Evolutionary conservation across 371 early-diverging fungal genomes (phyloP).

Genomic region (Synchytrium microbalum): DNA sequence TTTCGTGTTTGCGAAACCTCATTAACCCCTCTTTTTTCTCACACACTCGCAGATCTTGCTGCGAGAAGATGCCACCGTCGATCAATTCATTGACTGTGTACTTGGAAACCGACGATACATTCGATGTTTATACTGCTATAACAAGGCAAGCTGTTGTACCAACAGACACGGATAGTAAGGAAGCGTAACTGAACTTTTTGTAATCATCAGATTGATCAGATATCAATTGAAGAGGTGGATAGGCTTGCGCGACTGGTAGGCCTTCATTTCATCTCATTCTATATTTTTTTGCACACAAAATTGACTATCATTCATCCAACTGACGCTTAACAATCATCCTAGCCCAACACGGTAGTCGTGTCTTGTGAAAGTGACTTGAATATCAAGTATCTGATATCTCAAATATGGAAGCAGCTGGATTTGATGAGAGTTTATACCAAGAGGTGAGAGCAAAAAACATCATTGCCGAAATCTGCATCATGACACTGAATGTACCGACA

Average conservation of each 20-base stretch:
- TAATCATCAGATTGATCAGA: constrained; percentile 20
- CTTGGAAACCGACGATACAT: constrained; percentile 96
- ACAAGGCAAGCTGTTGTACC: too few relatives aligned
- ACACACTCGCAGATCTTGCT: too few relatives aligned
- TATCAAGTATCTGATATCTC: constrained; percentile 84
- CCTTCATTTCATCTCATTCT: constrained; percentile 21
- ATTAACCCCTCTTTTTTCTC: too few relatives aligned
- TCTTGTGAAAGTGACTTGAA: constrained; percentile 92
- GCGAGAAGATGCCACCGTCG: constrained; percentile 94
- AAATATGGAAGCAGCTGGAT: constrained; percentile 81
- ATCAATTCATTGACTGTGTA: constrained; percentile 98
- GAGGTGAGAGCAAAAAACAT: too few relatives aligned
- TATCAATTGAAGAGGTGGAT: constrained; percentile 95
- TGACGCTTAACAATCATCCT: constrained; percentile 34
- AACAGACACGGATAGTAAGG: too few relatives aligned
- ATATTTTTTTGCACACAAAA: constrained; percentile 12
- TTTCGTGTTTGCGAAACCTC: too few relatives aligned
- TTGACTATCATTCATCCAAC: constrained; percentile 34
- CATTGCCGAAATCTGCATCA: too few relatives aligned
- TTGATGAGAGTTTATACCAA: constrained; percentile 97
- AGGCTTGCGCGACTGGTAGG: constrained; percentile 60
- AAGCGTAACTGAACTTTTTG: constrained; percentile 13
- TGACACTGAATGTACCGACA: too few relatives aligned
- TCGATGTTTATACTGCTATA: constrained; percentile 87
- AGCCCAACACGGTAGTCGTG: constrained; percentile 85